Conservation (phyloP, 768 basidiomycete species). For the Phaffia tasmanica region DNA sequence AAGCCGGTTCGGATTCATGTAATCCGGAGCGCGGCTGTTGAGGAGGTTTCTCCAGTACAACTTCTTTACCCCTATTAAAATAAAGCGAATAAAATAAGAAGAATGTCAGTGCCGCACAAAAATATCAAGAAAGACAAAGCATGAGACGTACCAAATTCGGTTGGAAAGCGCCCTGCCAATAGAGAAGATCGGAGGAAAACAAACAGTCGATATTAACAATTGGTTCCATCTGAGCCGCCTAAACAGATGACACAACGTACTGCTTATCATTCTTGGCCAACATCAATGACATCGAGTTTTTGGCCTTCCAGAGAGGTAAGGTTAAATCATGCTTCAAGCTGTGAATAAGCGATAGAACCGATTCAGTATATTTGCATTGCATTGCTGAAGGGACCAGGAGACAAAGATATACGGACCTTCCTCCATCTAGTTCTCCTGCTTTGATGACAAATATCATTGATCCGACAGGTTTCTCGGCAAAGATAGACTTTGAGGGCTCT, state of each 20-base stretch:
- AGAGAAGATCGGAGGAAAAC: neutral
- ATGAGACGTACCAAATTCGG: conserved; percentile 54
- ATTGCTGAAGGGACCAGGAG: neutral
- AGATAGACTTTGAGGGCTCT: conserved; percentile 1
- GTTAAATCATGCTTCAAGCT: conserved; percentile 68
- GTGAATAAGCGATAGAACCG: conserved; percentile 18
- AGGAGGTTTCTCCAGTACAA: neutral
- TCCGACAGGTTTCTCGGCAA: neutral
- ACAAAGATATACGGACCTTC: conserved; percentile 26
- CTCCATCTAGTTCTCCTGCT: conserved; percentile 46
- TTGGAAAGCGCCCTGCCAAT: conserved; percentile 64
- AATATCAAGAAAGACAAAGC: neutral
- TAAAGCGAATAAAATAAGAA: neutral
- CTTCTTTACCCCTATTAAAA: too few species aligned
- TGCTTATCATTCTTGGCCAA: conserved; percentile 94
- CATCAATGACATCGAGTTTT: conserved; percentile 76
- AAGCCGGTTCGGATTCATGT: too few species aligned
- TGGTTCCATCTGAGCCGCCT: too few species aligned
- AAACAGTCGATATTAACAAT: neutral
- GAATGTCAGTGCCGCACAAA: neutral
- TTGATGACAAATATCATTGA: conserved; percentile 42
- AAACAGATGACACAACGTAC: conserved; percentile 42
- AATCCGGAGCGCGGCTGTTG: neutral
- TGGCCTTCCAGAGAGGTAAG: conserved; percentile 95
- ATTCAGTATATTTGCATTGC: neutral